These are phyloP conservation scores for Ceratocystis smalleyi DNA, from an alignment of 2,329 filamentous ascomycete genomes.

Conservation along the genomic window DNA sequence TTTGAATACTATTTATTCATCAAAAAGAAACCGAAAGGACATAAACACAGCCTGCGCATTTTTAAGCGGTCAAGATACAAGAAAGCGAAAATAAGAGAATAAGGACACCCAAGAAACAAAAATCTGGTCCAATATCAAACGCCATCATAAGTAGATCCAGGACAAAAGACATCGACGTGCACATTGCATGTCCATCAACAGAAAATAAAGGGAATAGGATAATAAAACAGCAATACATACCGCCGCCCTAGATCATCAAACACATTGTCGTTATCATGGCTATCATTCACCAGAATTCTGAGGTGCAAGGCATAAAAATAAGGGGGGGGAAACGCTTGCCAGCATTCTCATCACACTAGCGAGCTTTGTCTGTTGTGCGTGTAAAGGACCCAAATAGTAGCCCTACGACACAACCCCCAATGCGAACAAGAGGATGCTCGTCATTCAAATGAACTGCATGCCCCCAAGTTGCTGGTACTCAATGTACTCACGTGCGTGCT, in stretches of 20 bases:
- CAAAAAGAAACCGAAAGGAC: slow-evolving; percentile 4
- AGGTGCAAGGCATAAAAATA: background rate
- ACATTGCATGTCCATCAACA: background rate
- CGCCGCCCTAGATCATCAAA: background rate
- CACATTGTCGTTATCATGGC: slow-evolving; percentile 3
- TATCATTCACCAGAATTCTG: background rate
- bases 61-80: background rate
- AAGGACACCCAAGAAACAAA: background rate
- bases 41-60: background rate
- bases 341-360: background rate
- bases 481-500: background rate
- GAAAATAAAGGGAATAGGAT: background rate
- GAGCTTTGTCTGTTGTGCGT: background rate
- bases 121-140: background rate
- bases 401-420: too few species aligned
- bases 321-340: background rate
- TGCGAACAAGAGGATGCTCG: too few species aligned
- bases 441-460: background rate
- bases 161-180: background rate
- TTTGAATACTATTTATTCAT: background rate
- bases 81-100: background rate
- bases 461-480: background rate
- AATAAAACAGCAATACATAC: slow-evolving; percentile 1
- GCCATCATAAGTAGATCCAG: background rate
- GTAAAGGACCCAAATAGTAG: too few species aligned